These are phyloP conservation scores for Aspergillus sp. DNA, from an alignment of 2,329 filamentous ascomycete genomes.

Conservation along the genomic window DNA sequence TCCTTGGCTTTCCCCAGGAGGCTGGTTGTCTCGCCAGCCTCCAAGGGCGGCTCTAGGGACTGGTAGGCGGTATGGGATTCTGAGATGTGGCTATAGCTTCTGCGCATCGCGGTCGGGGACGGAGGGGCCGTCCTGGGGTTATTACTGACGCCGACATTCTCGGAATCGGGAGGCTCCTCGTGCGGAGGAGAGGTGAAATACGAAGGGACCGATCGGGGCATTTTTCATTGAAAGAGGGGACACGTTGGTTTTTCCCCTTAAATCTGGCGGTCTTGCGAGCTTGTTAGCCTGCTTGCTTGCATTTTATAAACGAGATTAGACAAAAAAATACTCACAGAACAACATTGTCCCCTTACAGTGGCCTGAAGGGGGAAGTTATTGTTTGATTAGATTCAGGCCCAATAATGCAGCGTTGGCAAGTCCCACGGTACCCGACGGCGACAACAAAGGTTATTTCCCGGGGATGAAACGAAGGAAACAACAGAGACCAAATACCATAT, in stretches of 20 bases:
- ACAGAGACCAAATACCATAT: neutral
- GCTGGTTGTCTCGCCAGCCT: slow-evolving; percentile 36
- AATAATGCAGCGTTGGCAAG: neutral
- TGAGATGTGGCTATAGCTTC: slow-evolving; percentile 28
- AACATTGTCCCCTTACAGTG: slow-evolving; percentile 4
- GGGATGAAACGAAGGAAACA: neutral
- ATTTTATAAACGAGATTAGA: neutral
- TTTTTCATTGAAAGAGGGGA: slow-evolving; percentile 13
- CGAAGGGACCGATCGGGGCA: slow-evolving; percentile 34
- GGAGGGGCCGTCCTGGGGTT: slow-evolving; percentile 34
- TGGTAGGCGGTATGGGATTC: slow-evolving; percentile 35
- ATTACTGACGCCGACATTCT: slow-evolving; percentile 9
- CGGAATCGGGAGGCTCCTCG: slow-evolving; percentile 11
- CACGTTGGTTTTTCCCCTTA: slow-evolving; percentile 5
- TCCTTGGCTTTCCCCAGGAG: slow-evolving; percentile 27
- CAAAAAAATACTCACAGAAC: neutral
- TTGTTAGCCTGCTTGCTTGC: neutral
- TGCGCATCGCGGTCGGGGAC: slow-evolving; percentile 35
- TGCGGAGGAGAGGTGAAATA: slow-evolving; percentile 21
- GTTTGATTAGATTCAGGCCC: neutral
- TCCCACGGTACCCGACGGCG: slow-evolving; percentile 3
- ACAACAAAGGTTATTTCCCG: neutral
- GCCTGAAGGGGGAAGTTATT: neutral
- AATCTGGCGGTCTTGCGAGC: neutral
- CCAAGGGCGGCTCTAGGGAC: slow-evolving; percentile 29